A percentile compares a stretch with the other conserved stretches of the same genome.
These are phyloP conservation scores for Colletotrichum zoysiae DNA, from an alignment of 2,329 filamentous ascomycete genomes.

Conservation along the genomic window DNA sequence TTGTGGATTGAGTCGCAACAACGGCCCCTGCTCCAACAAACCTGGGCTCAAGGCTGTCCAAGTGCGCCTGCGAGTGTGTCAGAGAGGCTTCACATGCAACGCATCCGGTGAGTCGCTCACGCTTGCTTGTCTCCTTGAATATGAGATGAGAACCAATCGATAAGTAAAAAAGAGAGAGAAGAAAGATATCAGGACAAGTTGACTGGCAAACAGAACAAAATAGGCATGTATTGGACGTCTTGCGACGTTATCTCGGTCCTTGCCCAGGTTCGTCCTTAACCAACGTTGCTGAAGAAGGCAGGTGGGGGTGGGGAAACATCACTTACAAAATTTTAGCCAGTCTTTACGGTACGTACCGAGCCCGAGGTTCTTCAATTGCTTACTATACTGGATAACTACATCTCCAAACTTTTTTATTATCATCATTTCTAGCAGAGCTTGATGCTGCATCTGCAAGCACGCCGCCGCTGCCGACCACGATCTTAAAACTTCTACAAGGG, in stretches of 20 bases:
- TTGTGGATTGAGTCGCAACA: background rate
- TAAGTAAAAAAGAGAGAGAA: no score
- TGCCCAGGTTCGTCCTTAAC: slow-evolving; percentile 30
- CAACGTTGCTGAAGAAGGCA: slow-evolving; percentile 44
- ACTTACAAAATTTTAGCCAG: slow-evolving; percentile 40
- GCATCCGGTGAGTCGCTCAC: background rate
- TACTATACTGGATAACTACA: slow-evolving; percentile 14
- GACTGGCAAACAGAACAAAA: background rate
- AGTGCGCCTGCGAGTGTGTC: background rate
- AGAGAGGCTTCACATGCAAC: background rate
- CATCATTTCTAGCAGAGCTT: background rate
- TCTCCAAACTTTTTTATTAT: slow-evolving; percentile 17
- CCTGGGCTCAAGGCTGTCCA: background rate
- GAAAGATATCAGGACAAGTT: background rate
- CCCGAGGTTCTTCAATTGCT: background rate
- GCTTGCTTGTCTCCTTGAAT: background rate
- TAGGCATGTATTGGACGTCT: background rate
- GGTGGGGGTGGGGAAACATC: slow-evolving; percentile 40
- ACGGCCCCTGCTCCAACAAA: background rate
- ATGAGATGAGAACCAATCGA: background rate
- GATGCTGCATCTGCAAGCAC: background rate
- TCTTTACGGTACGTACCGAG: slow-evolving; percentile 4
- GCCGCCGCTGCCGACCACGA: background rate
- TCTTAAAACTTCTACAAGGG: background rate
- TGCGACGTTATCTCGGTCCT: background rate